Base-by-base conservation (phyloP, 768 basidiomycete species). In the Hericium coralloides region DNA sequence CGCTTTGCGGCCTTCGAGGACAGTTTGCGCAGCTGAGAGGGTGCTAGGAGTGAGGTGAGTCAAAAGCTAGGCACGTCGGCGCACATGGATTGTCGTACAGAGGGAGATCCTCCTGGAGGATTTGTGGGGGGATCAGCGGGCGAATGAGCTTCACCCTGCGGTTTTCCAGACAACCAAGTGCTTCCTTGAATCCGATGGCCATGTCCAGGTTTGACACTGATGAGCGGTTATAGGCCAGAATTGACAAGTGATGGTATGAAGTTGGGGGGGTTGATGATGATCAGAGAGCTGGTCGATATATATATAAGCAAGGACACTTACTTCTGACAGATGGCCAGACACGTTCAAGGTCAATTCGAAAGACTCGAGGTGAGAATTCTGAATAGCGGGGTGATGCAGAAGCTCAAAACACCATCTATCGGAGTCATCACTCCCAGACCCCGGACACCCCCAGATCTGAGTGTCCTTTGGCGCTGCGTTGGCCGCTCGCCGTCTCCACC, bases 61-160 rank as follows among this genome's bases (percentile, higher is more conserved):
- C 45, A 49, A 36, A 31, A 1, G 12, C 17, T 3, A n/a, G 12
- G 48, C 23, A 15, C 49, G 31, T 31, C 22, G 10, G 10, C 20
- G 25, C 18, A 25, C 20, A 45, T 45, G 14, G n/a, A 20, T 18
- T 15, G 43, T 73, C 82, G 53, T 72, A 90, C 89, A 92, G 72
- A 45, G 91, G 91, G n/a, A 90, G 79, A 70, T 98, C 94, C 70
- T 98, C 94, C 63, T 89, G 88, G 1, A 98, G 79, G 59, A 98
- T 95, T 67, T 95, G 93, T 20, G 94, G 94, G 52, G 94, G 94
- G 56, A 98, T 94, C 56, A 98, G 73, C 26, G 94, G 94, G 43
- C 93, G 78, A 17, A 87, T 93, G 15, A 81, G 85, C 68, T 83
- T 92, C 55, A 98, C 93, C 48, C 94, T 78, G 59, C 84, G 78